These are phyloP conservation scores for Ceratocystis cubensis DNA, from an alignment of 2,329 filamentous ascomycete genomes.

Conservation along the genomic window DNA sequence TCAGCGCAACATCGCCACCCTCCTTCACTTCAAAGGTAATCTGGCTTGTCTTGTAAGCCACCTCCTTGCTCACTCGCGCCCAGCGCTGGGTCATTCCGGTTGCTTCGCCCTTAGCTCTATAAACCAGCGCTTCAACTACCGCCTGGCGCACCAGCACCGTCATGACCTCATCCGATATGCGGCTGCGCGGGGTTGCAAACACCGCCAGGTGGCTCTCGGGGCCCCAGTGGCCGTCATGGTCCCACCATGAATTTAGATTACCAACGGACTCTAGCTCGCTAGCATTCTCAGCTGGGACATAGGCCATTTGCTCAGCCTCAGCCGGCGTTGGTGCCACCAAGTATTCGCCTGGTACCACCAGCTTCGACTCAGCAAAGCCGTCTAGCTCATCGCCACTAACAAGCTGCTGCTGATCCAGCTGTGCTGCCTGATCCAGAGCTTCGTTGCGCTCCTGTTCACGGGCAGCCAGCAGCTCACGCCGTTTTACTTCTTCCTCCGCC, in stretches of 20 bases:
- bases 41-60: slow-evolving; percentile 29
- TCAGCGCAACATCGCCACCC: slow-evolving; percentile 32
- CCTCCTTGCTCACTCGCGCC: slow-evolving; percentile 28
- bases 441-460: slow-evolving; percentile 31
- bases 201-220: slow-evolving; percentile 33
- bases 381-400: slow-evolving; percentile 5
- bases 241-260: slow-evolving; percentile 41
- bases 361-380: slow-evolving; percentile 21
- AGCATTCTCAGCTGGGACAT: slow-evolving; percentile 36
- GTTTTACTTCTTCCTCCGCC: slow-evolving; percentile 23
- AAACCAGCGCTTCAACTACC: slow-evolving; percentile 39
- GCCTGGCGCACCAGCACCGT: slow-evolving; percentile 39
- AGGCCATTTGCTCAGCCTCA: slow-evolving; percentile 29
- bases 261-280: slow-evolving; percentile 38
- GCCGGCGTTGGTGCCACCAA: slow-evolving; percentile 21
- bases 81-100: slow-evolving; percentile 25
- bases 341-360: slow-evolving; percentile 21
- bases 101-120: slow-evolving; percentile 27
- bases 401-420: slow-evolving; percentile 24
- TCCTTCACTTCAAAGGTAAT: slow-evolving; percentile 31
- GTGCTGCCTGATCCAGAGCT: slow-evolving; percentile 10
- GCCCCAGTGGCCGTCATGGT: slow-evolving; percentile 40
- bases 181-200: slow-evolving; percentile 28
- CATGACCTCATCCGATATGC: slow-evolving; percentile 32
- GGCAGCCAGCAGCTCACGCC: slow-evolving; percentile 27